Conservation (phyloP, 2,329 filamentous ascomycete species). For the Dothidotthia symphoricarpi region DNA sequence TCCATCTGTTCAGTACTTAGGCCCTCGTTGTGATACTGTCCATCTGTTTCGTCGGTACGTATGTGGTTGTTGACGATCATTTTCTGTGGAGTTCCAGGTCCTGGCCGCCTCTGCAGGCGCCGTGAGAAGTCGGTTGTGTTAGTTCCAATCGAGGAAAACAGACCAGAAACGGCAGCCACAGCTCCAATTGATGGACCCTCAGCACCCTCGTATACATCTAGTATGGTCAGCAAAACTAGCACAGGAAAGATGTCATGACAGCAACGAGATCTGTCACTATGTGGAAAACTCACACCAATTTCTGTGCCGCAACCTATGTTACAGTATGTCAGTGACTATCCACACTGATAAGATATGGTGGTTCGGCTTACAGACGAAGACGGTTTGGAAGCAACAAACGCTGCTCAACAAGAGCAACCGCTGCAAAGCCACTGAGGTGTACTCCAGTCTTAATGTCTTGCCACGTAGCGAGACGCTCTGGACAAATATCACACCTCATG, state of each 20-base stretch:
- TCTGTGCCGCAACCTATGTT: conserved; percentile 14
- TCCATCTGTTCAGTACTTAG: conserved; percentile 9
- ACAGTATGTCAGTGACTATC: not conserved
- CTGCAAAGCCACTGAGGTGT: conserved; percentile 20
- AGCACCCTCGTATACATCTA: conserved; percentile 21
- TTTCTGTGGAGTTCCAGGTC: not conserved
- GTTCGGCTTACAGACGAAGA: conserved; percentile 13
- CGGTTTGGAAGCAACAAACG: conserved; percentile 8
- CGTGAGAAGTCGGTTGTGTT: conserved; percentile 13
- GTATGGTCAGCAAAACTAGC: conserved; percentile 1
- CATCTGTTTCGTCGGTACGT: no score
- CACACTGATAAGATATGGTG: not conserved
- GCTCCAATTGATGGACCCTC: conserved; percentile 12
- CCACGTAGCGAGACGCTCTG: conserved; percentile 19
- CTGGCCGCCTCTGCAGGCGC: conserved; percentile 7
- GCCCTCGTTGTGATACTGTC: not conserved
- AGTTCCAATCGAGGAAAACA: conserved; percentile 9
- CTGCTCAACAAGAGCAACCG: conserved; percentile 7
- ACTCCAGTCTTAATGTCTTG: conserved; percentile 17
- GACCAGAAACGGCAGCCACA: conserved; percentile 12
- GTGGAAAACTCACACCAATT: conserved; percentile 16
- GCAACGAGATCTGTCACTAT: no score
- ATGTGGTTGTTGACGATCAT: no score
- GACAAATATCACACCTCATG: conserved; percentile 22
- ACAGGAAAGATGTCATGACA: not conserved